phyloP scores from a whole-genome alignment of 495 filamentous ascomycete species.

The Cairneyella variabilis region DNA sequence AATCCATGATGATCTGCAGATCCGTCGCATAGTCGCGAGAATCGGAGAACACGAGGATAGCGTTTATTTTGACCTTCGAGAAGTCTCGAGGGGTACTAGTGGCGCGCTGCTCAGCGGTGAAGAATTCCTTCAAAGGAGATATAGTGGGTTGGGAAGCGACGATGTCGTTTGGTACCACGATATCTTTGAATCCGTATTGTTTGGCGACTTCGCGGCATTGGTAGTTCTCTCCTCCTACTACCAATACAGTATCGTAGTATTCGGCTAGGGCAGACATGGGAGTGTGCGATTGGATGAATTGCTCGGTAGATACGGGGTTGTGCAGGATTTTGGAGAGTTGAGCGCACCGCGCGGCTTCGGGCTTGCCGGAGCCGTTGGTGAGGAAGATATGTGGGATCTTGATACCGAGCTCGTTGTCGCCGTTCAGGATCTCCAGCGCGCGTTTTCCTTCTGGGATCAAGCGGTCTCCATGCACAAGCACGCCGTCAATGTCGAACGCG shows the following conservation, averaged over 20 bases:
- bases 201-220: conserved; percentile 63
- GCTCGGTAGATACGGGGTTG: conserved; percentile 54
- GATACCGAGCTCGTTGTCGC: conserved; percentile 64
- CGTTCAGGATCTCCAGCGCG: conserved; percentile 61
- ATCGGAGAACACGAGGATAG: conserved; percentile 78
- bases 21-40: conserved; percentile 80
- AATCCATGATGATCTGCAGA: conserved; percentile 80
- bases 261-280: conserved; percentile 64
- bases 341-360: conserved; percentile 50
- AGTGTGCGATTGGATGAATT: conserved; percentile 66
- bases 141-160: conserved; percentile 57
- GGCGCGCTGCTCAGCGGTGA: conserved; percentile 54
- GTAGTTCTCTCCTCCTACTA: conserved; percentile 64
- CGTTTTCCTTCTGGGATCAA: conserved; percentile 56
- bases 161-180: conserved; percentile 65
- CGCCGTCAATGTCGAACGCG: conserved; percentile 64
- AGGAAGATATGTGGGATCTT: conserved; percentile 70
- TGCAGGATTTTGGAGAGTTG: conserved; percentile 57
- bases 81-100: conserved; percentile 61
- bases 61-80: conserved; percentile 66
- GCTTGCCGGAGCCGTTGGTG: conserved; percentile 64
- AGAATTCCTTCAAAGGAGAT: conserved; percentile 57
- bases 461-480: conserved; percentile 61
- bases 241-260: conserved; percentile 62
- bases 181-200: conserved; percentile 61